phyloP scores from a whole-genome alignment of 352 stramenopile genomes.

The Phytopythium aichiense region DNA sequence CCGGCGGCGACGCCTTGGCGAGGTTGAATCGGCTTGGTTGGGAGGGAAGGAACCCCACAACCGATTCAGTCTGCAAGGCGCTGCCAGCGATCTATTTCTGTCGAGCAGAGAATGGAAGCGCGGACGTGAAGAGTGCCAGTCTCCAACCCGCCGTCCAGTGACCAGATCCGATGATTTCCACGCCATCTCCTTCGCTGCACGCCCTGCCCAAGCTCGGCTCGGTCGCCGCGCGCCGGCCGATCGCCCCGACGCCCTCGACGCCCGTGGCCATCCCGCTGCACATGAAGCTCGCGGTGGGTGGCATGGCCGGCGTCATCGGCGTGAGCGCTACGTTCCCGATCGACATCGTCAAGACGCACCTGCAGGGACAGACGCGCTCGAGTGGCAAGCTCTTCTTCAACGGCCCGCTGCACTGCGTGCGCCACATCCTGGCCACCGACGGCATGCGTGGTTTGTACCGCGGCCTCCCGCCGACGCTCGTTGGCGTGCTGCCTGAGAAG shows the following conservation, averaged over 20 bases:
- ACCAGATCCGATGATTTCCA: slow-evolving; percentile 1
- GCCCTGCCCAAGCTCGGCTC: slow-evolving; percentile 13
- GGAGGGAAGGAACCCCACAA: neutral
- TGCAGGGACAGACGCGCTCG: slow-evolving; percentile 72
- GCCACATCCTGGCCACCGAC: slow-evolving; percentile 66
- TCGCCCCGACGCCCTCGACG: slow-evolving; percentile 6
- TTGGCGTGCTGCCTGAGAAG: slow-evolving; percentile 87
- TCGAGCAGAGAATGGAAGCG: too few relatives aligned
- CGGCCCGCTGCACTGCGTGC: slow-evolving; percentile 64
- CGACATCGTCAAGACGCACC: slow-evolving; percentile 92
- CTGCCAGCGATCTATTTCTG: neutral
- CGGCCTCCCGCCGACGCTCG: slow-evolving; percentile 72
- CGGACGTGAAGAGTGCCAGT: neutral
- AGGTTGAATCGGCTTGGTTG: too few relatives aligned
- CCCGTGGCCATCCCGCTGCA: slow-evolving; percentile 61
- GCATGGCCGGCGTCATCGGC: slow-evolving; percentile 82
- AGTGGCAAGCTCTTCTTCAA: slow-evolving; percentile 39
- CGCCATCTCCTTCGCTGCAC: slow-evolving; percentile 10
- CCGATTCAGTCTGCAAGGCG: neutral
- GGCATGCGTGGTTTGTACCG: slow-evolving; percentile 67
- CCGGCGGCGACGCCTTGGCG: neutral
- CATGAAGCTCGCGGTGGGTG: slow-evolving; percentile 81
- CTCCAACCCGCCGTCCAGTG: neutral
- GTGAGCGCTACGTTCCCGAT: slow-evolving; percentile 87
- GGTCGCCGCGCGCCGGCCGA: neutral